Evolutionary conservation across 2,329 filamentous ascomycete genomes (phyloP).

Genomic region (Phialophora tarda): DNA sequence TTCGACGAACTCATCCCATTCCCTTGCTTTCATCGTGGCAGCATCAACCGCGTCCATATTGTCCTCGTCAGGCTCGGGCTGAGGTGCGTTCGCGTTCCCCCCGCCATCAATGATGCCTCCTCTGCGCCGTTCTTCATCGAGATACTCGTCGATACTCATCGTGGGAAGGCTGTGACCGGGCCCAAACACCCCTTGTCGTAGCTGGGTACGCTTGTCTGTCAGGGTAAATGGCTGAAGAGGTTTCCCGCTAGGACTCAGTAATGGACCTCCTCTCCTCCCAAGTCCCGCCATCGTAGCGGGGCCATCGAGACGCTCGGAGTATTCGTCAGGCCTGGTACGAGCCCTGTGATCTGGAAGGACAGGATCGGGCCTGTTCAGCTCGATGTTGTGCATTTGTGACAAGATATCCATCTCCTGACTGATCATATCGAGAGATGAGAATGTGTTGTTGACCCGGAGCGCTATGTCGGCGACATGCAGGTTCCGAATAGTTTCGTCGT

Average conservation of each 20-base stretch:
- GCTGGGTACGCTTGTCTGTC: conserved; percentile 73
- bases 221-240: conserved; percentile 91
- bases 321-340: conserved; percentile 48
- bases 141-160: conserved; percentile 97
- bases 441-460: conserved; percentile 76
- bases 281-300: conserved; percentile 59
- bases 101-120: conserved; percentile 92
- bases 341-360: conserved; percentile 43
- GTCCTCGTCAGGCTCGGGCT: conserved; percentile 83
- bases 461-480: conserved; percentile 77
- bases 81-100: conserved; percentile 72
- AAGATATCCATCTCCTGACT: conserved; percentile 85
- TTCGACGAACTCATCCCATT: conserved; percentile 95
- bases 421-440: conserved; percentile 85
- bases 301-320: conserved; percentile 76
- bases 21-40: conserved; percentile 89
- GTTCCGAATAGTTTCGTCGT: conserved; percentile 82
- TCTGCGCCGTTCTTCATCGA: conserved; percentile 83
- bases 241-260: conserved; percentile 79
- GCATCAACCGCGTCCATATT: conserved; percentile 83
- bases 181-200: conserved; percentile 82
- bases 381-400: conserved; percentile 68
- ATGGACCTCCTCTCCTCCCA: conserved; percentile 65
- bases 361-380: conserved; percentile 49
- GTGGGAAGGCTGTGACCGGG: conserved; percentile 92